phyloP scores from a whole-genome alignment of 306 rosid species.

The Purshia tridentata region DNA sequence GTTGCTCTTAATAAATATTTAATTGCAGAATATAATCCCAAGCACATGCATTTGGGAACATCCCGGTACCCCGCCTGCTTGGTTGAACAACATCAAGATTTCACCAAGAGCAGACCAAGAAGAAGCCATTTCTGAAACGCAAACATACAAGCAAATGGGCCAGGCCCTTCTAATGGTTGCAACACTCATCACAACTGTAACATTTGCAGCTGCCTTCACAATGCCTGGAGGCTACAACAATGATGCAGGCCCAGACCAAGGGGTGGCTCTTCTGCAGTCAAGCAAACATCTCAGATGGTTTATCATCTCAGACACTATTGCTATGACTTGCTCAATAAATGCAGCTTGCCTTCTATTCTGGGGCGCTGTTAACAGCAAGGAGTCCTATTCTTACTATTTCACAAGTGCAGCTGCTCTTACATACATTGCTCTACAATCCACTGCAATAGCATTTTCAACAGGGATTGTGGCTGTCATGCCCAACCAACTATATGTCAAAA shows the following conservation, averaged over 20 bases:
- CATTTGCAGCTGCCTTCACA: constrained; percentile 5
- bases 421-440: background rate
- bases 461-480: background rate
- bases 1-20: background rate
- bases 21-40: background rate
- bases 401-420: background rate
- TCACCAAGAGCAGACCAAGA: too few species aligned
- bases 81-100: background rate
- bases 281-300: background rate
- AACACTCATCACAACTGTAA: background rate
- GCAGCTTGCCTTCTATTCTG: constrained; percentile 9
- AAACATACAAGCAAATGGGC: background rate
- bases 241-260: background rate
- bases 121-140: background rate
- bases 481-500: too few species aligned
- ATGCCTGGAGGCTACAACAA: constrained; percentile 1
- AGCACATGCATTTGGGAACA: too few species aligned
- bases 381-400: background rate
- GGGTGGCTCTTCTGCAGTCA: background rate
- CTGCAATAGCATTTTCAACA: background rate
- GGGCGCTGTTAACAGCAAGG: background rate
- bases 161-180: constrained; percentile 11
- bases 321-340: background rate
- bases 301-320: constrained; percentile 2
- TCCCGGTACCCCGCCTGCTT: background rate